phyloP scores from a whole-genome alignment of 495 filamentous ascomycete genomes.

The Lophium mytilinum region DNA sequence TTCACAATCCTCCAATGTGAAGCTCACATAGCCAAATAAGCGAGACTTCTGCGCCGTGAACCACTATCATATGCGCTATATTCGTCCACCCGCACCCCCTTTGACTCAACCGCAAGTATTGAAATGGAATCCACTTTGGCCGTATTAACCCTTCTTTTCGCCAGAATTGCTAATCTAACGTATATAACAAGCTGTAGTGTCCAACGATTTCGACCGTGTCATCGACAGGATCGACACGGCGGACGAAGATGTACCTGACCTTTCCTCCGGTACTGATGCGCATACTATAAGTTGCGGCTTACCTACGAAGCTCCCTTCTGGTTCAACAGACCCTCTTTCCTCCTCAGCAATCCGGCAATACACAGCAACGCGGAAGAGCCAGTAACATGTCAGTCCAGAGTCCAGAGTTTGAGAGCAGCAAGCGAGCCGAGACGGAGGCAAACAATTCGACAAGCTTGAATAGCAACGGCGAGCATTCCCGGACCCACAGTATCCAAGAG shows the following conservation, averaged over 20 bases:
- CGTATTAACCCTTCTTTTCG: no score
- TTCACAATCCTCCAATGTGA: no score
- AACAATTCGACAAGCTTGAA: constrained; percentile 1
- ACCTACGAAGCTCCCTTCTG: not conserved
- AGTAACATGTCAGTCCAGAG: constrained; percentile 2
- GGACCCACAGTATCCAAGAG: not conserved
- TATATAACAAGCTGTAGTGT: not conserved
- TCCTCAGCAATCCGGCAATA: not conserved
- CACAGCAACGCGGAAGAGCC: not conserved
- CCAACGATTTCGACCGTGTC: not conserved
- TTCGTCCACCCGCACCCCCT: no score
- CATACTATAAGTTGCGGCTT: not conserved
- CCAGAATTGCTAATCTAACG: no score
- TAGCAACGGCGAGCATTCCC: constrained; percentile 1
- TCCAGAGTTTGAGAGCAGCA: constrained; percentile 2
- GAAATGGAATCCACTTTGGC: no score
- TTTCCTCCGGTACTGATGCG: not conserved
- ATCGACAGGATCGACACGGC: not conserved
- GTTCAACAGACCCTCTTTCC: not conserved
- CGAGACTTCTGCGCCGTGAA: no score
- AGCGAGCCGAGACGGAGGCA: constrained; percentile 3
- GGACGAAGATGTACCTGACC: not conserved
- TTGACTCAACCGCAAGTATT: no score
- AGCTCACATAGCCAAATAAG: no score
- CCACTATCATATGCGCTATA: no score